Conservation (phyloP, 83 land plant species). For the Picea mariana region DNA sequence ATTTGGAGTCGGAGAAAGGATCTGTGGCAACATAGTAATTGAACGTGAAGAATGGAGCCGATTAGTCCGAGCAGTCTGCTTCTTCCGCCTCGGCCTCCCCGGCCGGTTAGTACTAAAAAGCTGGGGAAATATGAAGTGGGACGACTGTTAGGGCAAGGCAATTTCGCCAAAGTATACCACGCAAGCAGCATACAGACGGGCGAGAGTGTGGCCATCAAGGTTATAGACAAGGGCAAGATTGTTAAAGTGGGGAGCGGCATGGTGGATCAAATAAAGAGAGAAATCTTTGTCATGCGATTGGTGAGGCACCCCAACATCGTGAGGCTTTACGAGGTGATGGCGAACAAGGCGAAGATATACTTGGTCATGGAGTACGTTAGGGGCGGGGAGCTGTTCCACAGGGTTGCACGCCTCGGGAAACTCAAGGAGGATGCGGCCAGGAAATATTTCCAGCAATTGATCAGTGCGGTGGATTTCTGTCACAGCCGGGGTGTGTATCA, state of each 20-base stretch:
- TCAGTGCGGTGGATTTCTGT: no score
- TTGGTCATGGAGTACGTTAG: no score
- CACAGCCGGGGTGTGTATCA: no score
- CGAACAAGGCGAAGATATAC: conserved; percentile 61
- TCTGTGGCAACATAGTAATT: no score
- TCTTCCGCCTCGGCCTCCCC: no score
- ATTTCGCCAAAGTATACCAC: conserved; percentile 70
- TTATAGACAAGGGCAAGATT: conserved; percentile 62
- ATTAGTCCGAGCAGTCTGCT: no score
- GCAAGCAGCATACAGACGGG: conserved; percentile 56
- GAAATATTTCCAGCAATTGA: conserved; percentile 61
- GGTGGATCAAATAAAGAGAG: conserved; percentile 33
- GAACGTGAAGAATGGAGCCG: no score
- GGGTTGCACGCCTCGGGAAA: no score
- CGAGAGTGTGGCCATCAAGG: conserved; percentile 71
- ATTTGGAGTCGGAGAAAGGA: no score
- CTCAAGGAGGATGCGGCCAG: conserved; percentile 32
- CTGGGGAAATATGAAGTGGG: conserved; percentile 71
- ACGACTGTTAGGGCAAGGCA: conserved; percentile 62
- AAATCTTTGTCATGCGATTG: conserved; percentile 44
- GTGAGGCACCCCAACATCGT: conserved; percentile 34
- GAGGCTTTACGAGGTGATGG: conserved; percentile 68
- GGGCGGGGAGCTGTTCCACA: no score
- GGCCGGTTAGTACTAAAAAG: no score
- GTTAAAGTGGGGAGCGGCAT: conserved; percentile 18